Percentiles rank a stretch among this genome's conserved stretches.
These are phyloP conservation scores for Kazachstania sp. DNA, from an alignment of 1,139 yeast genomes.

Conservation along the genomic window DNA sequence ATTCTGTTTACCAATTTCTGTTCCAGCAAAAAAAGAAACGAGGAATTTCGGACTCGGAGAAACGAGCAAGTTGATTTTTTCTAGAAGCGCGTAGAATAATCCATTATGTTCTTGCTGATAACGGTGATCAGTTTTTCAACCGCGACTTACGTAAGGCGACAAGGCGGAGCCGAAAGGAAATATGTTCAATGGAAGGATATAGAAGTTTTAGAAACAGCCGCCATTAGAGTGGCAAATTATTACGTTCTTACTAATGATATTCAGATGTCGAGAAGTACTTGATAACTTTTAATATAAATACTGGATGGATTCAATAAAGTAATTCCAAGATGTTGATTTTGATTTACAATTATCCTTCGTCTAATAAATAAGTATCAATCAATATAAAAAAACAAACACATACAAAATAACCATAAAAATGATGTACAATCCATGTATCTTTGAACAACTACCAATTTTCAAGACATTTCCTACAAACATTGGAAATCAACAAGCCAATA, in stretches of 20 bases:
- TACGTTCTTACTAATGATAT: background rate
- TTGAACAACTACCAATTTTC: slow-evolving; percentile 17
- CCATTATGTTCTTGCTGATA: background rate
- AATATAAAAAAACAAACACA: background rate
- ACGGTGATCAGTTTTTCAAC: too few species aligned
- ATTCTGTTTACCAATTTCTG: too few species aligned
- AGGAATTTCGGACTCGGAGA: background rate
- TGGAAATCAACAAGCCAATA: background rate
- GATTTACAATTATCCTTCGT: background rate
- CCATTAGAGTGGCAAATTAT: background rate
- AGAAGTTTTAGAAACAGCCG: background rate
- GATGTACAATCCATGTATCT: slow-evolving; percentile 20
- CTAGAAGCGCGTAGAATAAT: background rate
- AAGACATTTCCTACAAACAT: background rate
- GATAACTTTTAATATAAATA: background rate
- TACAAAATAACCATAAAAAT: slow-evolving; percentile 8
- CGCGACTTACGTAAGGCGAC: background rate
- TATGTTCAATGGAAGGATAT: background rate
- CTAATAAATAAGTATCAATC: background rate
- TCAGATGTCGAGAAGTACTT: too few species aligned
- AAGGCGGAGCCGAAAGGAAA: background rate
- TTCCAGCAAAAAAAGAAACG: too few species aligned
- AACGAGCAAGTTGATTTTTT: background rate
- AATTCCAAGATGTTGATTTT: background rate
- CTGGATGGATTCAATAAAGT: background rate